A percentile compares a stretch with the other conserved stretches of the same genome.
Evolutionary conservation across 148 eudicot genomes (phyloP).

Genomic region (Rhododendron griersonianum): DNA sequence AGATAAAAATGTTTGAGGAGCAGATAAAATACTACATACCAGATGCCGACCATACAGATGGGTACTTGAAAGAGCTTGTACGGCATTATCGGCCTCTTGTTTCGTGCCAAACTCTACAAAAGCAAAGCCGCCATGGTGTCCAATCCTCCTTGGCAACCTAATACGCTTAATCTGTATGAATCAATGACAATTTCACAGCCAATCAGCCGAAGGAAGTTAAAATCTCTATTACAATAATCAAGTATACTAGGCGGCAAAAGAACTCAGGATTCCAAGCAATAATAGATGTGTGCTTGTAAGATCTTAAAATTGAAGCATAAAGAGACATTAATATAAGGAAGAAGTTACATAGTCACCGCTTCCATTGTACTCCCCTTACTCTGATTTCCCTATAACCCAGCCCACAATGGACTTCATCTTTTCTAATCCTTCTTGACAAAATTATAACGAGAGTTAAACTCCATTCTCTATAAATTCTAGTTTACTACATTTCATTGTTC

Average conservation of each 20-base stretch:
- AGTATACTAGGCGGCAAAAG: neutral
- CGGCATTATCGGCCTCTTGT: conserved; percentile 91
- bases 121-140: conserved; percentile 94
- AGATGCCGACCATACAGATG: conserved; percentile 95
- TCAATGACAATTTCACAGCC: neutral
- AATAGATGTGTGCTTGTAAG: neutral
- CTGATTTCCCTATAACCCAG: neutral
- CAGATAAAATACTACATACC: conserved; percentile 36
- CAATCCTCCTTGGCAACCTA: conserved; percentile 74
- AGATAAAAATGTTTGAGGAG: neutral
- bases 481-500: neutral
- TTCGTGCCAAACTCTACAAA: conserved; percentile 89
- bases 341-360: neutral
- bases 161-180: conserved; percentile 65
- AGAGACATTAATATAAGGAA: neutral
- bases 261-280: neutral
- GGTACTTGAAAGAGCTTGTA: conserved; percentile 78
- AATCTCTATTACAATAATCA: neutral
- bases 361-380: neutral
- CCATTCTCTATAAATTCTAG: neutral
- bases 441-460: neutral
- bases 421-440: neutral
- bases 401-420: neutral
- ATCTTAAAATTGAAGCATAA: neutral
- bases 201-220: neutral